Percentiles rank a stretch among this genome's conserved stretches.
Conservation (phyloP, 2,329 filamentous ascomycete genomes). For the Magnaporthiopsis rhizophila region DNA sequence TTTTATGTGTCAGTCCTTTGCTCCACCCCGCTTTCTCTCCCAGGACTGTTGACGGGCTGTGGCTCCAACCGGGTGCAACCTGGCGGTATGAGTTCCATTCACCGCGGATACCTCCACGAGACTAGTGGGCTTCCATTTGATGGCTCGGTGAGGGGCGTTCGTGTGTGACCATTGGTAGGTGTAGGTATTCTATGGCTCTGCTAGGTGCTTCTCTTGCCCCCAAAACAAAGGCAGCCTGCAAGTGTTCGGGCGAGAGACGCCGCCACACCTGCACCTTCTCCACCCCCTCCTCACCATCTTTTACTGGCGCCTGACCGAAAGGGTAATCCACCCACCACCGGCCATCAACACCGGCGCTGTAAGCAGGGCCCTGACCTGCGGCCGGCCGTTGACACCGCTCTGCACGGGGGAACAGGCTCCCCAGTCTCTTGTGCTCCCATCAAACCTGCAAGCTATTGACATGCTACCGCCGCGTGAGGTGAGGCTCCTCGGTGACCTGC, state of each 20-base stretch:
- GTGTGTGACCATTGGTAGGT: background rate
- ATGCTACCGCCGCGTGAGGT: background rate
- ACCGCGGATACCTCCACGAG: background rate
- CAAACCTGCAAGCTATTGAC: background rate
- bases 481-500: background rate
- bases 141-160: background rate
- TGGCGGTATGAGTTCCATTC: background rate
- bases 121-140: background rate
- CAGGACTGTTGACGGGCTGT: too few species aligned
- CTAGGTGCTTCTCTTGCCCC: too few species aligned
- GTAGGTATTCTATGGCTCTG: too few species aligned
- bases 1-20: too few species aligned
- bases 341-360: background rate
- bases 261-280: background rate
- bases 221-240: background rate
- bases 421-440: too few species aligned
- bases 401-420: too few species aligned
- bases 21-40: too few species aligned
- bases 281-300: background rate
- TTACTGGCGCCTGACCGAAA: too few species aligned
- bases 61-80: too few species aligned
- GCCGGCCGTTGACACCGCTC: too few species aligned
- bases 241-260: too few species aligned
- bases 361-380: background rate
- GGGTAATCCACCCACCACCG: background rate